Conservation (phyloP, 306 rosid genomes). For the Vachellia pachyceras region DNA sequence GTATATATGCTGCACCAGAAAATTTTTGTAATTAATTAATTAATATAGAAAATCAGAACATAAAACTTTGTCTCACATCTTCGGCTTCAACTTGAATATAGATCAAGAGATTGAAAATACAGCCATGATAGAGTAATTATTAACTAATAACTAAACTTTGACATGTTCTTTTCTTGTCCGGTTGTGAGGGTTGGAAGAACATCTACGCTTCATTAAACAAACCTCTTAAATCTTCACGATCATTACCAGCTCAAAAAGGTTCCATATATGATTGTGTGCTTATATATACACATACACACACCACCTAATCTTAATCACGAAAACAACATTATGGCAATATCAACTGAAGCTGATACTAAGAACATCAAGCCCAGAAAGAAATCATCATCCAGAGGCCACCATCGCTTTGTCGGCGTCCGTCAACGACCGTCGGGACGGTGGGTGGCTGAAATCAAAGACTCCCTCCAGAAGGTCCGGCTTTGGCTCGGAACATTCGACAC, state of each 20-base stretch:
- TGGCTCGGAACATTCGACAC: conserved; percentile 65
- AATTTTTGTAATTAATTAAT: not conserved
- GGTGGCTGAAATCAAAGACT: conserved; percentile 71
- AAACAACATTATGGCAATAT: conserved; percentile 8
- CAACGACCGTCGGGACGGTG: conserved; percentile 66
- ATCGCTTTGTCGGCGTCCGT: conserved; percentile 52
- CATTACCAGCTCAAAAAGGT: not conserved
- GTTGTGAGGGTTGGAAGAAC: not conserved
- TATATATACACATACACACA: not conserved
- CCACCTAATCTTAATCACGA: not conserved
- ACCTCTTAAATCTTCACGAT: not conserved
- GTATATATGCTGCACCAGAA: not conserved
- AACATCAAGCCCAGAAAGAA: conserved; percentile 35
- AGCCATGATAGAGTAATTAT: not conserved
- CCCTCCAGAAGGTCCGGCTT: conserved; percentile 56
- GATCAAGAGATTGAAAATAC: not conserved
- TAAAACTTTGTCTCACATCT: not conserved
- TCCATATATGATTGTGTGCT: not conserved
- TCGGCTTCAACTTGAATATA: not conserved
- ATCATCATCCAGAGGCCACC: conserved; percentile 50
- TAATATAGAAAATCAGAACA: not conserved
- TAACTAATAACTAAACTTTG: not conserved
- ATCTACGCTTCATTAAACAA: not conserved
- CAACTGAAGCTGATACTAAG: not conserved
- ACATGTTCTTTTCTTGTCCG: not conserved